These are phyloP conservation scores for Salvia hispanica DNA, from an alignment of 257 asterid species.

Conservation along the genomic window DNA sequence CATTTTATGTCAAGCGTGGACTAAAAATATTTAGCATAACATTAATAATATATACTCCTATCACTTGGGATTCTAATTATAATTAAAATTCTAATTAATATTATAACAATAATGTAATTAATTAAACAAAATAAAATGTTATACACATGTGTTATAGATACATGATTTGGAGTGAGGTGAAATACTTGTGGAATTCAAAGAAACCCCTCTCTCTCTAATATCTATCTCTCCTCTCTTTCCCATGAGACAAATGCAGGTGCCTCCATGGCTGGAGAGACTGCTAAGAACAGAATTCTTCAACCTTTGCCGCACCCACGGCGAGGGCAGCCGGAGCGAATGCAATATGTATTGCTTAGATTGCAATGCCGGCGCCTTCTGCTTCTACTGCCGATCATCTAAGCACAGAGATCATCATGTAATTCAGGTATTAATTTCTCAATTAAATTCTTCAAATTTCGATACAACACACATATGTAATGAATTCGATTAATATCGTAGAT, in stretches of 20 bases:
- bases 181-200: constrained; percentile 49
- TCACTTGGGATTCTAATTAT: too few relatives aligned
- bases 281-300: constrained; percentile 56
- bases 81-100: too few relatives aligned
- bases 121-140: not conserved
- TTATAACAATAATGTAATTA: too few relatives aligned
- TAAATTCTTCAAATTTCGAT: too few relatives aligned
- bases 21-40: too few relatives aligned
- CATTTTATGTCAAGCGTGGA: too few relatives aligned
- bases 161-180: constrained; percentile 29
- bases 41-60: too few relatives aligned
- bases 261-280: constrained; percentile 72
- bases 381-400: constrained; percentile 69
- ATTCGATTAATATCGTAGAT: constrained; percentile 37
- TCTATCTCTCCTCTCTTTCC: constrained; percentile 23
- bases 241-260: constrained; percentile 48
- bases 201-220: constrained; percentile 39
- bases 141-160: constrained; percentile 15
- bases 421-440: constrained; percentile 46
- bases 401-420: constrained; percentile 79
- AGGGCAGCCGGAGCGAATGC: constrained; percentile 68
- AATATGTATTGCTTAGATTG: constrained; percentile 79
- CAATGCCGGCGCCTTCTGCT: constrained; percentile 57
- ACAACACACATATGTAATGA: too few relatives aligned
- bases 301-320: constrained; percentile 59